Evolutionary conservation across 2,329 filamentous ascomycete species (phyloP).

Genomic region (Fusarium circinatum): DNA sequence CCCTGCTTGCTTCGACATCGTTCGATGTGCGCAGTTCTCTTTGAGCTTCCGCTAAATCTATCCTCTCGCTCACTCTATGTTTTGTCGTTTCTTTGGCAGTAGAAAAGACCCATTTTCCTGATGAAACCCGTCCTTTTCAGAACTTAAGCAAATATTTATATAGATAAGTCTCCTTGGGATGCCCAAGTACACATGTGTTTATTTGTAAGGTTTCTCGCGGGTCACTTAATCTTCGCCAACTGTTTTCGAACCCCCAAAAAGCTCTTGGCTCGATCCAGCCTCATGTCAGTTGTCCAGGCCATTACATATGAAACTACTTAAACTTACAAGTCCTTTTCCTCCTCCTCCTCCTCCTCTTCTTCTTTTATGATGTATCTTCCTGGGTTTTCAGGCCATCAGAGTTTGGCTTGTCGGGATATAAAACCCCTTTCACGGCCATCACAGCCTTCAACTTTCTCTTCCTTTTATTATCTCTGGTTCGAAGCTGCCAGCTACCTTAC

Average conservation of each 20-base stretch:
- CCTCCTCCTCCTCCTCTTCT: not conserved
- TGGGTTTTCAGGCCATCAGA: not conserved
- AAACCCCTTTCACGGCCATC: not conserved
- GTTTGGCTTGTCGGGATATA: not conserved
- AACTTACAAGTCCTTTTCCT: not conserved
- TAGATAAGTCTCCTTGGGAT: not conserved
- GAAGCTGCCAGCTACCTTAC: not conserved
- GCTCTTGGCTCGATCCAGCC: not conserved
- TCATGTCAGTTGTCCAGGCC: too few relatives aligned
- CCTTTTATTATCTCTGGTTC: not conserved
- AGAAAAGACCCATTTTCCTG: not conserved
- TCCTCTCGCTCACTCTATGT: too few relatives aligned
- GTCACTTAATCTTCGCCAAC: not conserved
- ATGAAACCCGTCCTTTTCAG: not conserved
- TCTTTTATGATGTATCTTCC: not conserved
- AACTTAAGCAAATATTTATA: not conserved
- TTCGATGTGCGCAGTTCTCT: too few relatives aligned
- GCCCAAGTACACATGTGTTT: not conserved
- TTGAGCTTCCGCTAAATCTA: too few relatives aligned
- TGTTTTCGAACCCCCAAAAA: not conserved
- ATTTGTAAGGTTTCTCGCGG: not conserved
- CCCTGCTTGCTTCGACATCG: too few relatives aligned
- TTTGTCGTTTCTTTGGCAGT: not conserved
- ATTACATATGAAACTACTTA: not conserved
- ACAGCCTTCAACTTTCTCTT: not conserved